These are phyloP conservation scores for Linnemannia hyalina DNA, from an alignment of 192 early-diverging fungal genomes.

Conservation along the genomic window DNA sequence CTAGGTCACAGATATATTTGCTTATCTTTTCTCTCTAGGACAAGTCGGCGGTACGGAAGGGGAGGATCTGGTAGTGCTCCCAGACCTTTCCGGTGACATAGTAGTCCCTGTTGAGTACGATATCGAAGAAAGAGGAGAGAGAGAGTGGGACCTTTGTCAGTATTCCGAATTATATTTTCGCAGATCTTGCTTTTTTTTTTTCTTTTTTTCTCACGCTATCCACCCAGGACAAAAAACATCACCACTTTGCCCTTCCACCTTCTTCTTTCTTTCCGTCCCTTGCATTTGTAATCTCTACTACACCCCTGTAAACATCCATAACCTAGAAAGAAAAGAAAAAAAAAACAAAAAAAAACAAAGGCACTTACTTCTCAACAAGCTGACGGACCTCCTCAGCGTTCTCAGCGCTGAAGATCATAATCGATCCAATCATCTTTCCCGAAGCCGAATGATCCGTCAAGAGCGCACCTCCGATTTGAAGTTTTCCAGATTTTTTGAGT, in stretches of 20 bases:
- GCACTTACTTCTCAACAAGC: slow-evolving; percentile 44
- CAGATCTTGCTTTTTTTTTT: not conserved
- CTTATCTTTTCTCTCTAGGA: not conserved
- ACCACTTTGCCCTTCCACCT: not conserved
- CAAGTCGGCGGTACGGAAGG: slow-evolving; percentile 46
- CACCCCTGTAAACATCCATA: no score
- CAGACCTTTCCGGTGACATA: slow-evolving; percentile 68
- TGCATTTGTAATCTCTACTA: not conserved
- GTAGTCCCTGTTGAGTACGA: slow-evolving; percentile 52
- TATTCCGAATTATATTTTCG: no score
- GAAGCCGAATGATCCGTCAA: slow-evolving; percentile 61
- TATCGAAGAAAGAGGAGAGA: not conserved
- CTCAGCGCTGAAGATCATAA: slow-evolving; percentile 65
- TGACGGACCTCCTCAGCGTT: slow-evolving; percentile 60
- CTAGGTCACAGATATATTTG: not conserved
- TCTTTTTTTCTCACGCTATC: not conserved
- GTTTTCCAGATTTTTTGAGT: slow-evolving; percentile 40
- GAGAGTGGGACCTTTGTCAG: no score
- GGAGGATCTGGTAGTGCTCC: slow-evolving; percentile 62
- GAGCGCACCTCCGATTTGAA: slow-evolving; percentile 65
- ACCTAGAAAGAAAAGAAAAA: no score
- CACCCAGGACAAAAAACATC: not conserved
- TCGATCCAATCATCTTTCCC: slow-evolving; percentile 67
- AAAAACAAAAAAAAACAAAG: no score
- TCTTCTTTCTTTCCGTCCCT: not conserved